These are phyloP conservation scores for Cyphellophora europaea DNA, from an alignment of 2,329 filamentous ascomycete species.

Conservation along the genomic window DNA sequence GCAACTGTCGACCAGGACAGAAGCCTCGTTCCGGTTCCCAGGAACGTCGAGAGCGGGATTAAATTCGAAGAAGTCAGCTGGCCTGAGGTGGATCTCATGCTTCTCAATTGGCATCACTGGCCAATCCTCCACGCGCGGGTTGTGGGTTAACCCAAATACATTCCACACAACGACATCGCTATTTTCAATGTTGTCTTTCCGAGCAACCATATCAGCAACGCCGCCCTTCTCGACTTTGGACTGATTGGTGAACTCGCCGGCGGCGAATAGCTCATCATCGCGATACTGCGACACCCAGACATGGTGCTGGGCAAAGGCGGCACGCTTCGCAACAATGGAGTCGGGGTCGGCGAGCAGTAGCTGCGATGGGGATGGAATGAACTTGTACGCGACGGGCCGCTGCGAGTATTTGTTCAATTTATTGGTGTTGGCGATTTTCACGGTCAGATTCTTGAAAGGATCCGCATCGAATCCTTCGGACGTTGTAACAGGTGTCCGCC, in stretches of 20 bases:
- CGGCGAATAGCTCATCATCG: slow-evolving; percentile 41
- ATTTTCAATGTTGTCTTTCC: slow-evolving; percentile 32
- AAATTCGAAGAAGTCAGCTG: slow-evolving; percentile 43
- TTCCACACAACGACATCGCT: slow-evolving; percentile 41
- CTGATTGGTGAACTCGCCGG: slow-evolving; percentile 39
- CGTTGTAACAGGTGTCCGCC: slow-evolving; percentile 37
- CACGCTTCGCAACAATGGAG: slow-evolving; percentile 34
- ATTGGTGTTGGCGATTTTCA: slow-evolving; percentile 40
- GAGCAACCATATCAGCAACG: slow-evolving; percentile 31
- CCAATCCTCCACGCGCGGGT: slow-evolving; percentile 41
- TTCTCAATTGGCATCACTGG: slow-evolving; percentile 40
- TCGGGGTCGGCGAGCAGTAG: slow-evolving; percentile 37
- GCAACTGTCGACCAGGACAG: slow-evolving; percentile 16
- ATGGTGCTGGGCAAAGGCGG: slow-evolving; percentile 39
- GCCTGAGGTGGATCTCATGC: slow-evolving; percentile 36
- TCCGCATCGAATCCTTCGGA: slow-evolving; percentile 45
- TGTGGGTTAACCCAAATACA: slow-evolving; percentile 42
- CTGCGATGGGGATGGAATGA: slow-evolving; percentile 36
- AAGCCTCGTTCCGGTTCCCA: slow-evolving; percentile 24
- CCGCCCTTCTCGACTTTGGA: slow-evolving; percentile 33
- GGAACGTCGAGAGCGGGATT: slow-evolving; percentile 47
- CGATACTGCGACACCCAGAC: slow-evolving; percentile 42
- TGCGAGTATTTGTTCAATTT: slow-evolving; percentile 32
- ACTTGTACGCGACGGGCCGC: slow-evolving; percentile 38
- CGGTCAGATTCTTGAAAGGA: slow-evolving; percentile 34